Conservation (phyloP, 2,329 filamentous ascomycete genomes). For the Stachybotrys echinatus region DNA sequence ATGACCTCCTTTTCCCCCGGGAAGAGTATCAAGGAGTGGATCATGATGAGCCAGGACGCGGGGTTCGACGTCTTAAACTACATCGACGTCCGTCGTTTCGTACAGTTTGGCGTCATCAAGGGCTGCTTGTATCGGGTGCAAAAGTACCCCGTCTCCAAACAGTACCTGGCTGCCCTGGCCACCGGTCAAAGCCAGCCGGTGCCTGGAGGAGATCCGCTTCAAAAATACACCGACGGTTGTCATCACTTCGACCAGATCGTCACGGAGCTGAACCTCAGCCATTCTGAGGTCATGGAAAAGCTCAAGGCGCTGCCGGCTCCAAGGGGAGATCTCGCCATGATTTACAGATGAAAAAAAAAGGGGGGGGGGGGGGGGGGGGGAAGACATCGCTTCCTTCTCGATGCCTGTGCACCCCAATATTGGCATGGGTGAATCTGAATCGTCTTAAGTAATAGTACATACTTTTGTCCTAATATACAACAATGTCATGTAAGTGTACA, state of each 20-base stretch:
- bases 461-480: too few species aligned
- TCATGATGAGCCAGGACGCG: slow-evolving; percentile 64
- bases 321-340: slow-evolving; percentile 46
- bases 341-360: slow-evolving; percentile 47
- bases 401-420: not conserved
- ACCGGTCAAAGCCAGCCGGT: slow-evolving; percentile 43
- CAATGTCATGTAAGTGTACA: slow-evolving; percentile 18
- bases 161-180: slow-evolving; percentile 52
- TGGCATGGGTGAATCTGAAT: too few species aligned
- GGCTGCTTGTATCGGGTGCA: slow-evolving; percentile 89
- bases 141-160: slow-evolving; percentile 74
- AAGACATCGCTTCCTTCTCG: not conserved
- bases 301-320: slow-evolving; percentile 53
- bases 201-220: slow-evolving; percentile 45
- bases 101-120: slow-evolving; percentile 95
- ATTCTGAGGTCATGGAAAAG: slow-evolving; percentile 64
- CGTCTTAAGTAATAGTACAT: too few species aligned
- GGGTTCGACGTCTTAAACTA: slow-evolving; percentile 63
- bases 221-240: slow-evolving; percentile 67
- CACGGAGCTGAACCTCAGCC: slow-evolving; percentile 65
- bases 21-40: slow-evolving; percentile 82
- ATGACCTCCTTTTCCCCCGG: slow-evolving; percentile 83
- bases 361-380: too few species aligned
- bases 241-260: slow-evolving; percentile 81
- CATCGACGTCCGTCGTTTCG: slow-evolving; percentile 84